Percentiles rank a stretch among this genome's conserved stretches.
These are phyloP conservation scores for Aspergillus cavernicola DNA, from an alignment of 495 filamentous ascomycete species.

Conservation along the genomic window DNA sequence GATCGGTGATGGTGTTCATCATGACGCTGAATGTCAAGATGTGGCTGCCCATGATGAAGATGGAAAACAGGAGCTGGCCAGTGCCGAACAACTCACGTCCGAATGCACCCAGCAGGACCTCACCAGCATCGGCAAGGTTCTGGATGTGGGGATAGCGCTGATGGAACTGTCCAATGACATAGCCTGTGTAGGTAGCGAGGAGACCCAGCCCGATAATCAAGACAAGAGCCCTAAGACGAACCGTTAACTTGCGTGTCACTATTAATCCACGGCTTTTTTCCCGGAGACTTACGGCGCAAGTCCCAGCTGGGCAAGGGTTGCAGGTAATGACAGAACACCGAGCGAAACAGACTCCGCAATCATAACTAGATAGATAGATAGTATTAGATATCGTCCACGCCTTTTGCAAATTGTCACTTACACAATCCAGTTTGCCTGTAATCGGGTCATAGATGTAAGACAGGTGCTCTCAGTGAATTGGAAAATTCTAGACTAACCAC, in stretches of 20 bases:
- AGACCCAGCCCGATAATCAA: slow-evolving; percentile 65
- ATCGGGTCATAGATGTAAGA: too few relatives aligned
- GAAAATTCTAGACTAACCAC: slow-evolving; percentile 35
- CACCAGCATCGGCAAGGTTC: slow-evolving; percentile 64
- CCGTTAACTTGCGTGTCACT: not conserved
- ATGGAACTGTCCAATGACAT: slow-evolving; percentile 67
- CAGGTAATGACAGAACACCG: slow-evolving; percentile 60
- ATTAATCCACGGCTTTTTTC: not conserved
- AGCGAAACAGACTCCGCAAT: slow-evolving; percentile 70
- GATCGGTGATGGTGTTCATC: slow-evolving; percentile 61
- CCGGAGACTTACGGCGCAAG: slow-evolving; percentile 46
- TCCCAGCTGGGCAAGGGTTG: slow-evolving; percentile 57
- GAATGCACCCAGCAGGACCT: slow-evolving; percentile 57
- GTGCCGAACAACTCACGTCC: slow-evolving; percentile 64
- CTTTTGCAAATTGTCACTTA: slow-evolving; percentile 5
- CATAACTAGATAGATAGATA: slow-evolving; percentile 36
- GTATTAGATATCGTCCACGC: not conserved
- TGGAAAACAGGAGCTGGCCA: slow-evolving; percentile 65
- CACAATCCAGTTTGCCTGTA: slow-evolving; percentile 37
- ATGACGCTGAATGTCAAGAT: slow-evolving; percentile 68
- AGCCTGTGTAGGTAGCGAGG: slow-evolving; percentile 71
- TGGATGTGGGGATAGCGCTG: slow-evolving; percentile 60
- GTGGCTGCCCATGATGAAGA: slow-evolving; percentile 77
- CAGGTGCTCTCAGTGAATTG: not conserved
- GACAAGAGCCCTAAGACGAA: slow-evolving; percentile 46